Evolutionary conservation across 176 grass and related monocot species (phyloP), one percentile per base, ranked within the genome.

Genomic region (Cymbopogon citratus): DNA sequence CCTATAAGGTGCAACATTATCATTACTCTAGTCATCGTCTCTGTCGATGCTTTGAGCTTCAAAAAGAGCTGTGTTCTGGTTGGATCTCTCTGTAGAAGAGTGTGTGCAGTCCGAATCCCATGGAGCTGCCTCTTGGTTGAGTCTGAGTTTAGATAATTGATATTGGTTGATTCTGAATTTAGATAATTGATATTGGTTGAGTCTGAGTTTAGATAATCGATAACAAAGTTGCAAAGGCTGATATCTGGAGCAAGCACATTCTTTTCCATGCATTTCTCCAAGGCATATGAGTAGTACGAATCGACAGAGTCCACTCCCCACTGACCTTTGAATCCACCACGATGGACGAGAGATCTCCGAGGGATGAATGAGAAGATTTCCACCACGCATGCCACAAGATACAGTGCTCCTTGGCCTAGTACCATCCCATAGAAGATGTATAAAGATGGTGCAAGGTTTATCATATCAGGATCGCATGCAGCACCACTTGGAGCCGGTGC

Each of bases 181-280:
- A n/a, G n/a, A n/a, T n/a, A n/a, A n/a, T n/a, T n/a, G n/a, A n/a
- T n/a, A n/a, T n/a, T n/a, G n/a, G n/a, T n/a, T n/a, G n/a, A n/a
- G n/a, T n/a, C n/a, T n/a, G n/a, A n/a, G n/a, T n/a, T n/a, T n/a
- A n/a, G n/a, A n/a, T n/a, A n/a, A n/a, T n/a, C n/a, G n/a, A n/a
- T n/a, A n/a, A n/a, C n/a, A n/a, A n/a, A n/a, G n/a, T n/a, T n/a
- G n/a, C n/a, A n/a, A n/a, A n/a, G n/a, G n/a, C n/a, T n/a, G n/a
- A n/a, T n/a, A n/a, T n/a, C n/a, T n/a, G n/a, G n/a, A n/a, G n/a
- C n/a, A n/a, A n/a, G n/a, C n/a, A n/a, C n/a, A n/a, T n/a, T n/a
- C n/a, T n/a, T n/a, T n/a, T n/a, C n/a, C n/a, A 51, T 63, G 66
- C 66, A 79, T 73, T 73, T 71, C 12, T 73, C 31, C 3, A 85